Evolutionary conservation across 1,284 basidiomycete genomes (phyloP).

Genomic region (Apiotrichum brassicae): DNA sequence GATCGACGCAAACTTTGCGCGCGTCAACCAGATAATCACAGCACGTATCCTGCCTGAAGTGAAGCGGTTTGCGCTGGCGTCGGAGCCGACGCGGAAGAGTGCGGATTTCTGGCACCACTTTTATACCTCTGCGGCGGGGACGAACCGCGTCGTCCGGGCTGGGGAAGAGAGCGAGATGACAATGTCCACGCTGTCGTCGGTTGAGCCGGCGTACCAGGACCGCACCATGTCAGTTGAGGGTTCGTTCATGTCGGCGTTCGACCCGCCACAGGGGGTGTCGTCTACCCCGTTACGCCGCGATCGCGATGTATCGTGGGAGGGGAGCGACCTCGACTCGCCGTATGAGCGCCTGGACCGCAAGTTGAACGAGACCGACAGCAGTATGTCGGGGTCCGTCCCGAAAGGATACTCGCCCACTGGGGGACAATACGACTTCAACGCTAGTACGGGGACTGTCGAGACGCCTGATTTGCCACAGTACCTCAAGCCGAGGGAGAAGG

Average conservation of each 20-base stretch:
- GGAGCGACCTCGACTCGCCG: constrained; percentile 62
- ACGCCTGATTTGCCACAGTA: background rate
- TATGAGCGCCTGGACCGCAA: constrained; percentile 65
- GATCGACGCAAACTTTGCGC: constrained; percentile 88
- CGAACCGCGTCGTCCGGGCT: background rate
- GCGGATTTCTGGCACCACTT: constrained; percentile 97
- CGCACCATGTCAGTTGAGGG: constrained; percentile 31
- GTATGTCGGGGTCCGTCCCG: constrained; percentile 36
- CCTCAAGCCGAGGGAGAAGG: background rate
- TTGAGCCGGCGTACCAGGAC: constrained; percentile 26
- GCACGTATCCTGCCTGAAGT: constrained; percentile 75
- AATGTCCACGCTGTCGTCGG: background rate
- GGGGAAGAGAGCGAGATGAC: background rate
- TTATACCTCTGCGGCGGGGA: constrained; percentile 55
- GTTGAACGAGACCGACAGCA: constrained; percentile 49
- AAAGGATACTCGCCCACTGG: constrained; percentile 22
- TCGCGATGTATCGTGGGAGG: constrained; percentile 54
- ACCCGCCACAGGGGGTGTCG: constrained; percentile 20
- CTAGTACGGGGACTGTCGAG: constrained; percentile 2
- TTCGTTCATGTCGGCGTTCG: constrained; percentile 29
- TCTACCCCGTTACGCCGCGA: constrained; percentile 36
- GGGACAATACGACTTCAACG: background rate
- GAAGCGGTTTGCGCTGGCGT: constrained; percentile 77
- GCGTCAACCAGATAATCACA: constrained; percentile 78
- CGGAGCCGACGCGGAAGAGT: constrained; percentile 78